A percentile compares a stretch with the other conserved stretches of the same genome.
Conservation (phyloP, 805 yeast species). For the Kazachstania viticola region DNA sequence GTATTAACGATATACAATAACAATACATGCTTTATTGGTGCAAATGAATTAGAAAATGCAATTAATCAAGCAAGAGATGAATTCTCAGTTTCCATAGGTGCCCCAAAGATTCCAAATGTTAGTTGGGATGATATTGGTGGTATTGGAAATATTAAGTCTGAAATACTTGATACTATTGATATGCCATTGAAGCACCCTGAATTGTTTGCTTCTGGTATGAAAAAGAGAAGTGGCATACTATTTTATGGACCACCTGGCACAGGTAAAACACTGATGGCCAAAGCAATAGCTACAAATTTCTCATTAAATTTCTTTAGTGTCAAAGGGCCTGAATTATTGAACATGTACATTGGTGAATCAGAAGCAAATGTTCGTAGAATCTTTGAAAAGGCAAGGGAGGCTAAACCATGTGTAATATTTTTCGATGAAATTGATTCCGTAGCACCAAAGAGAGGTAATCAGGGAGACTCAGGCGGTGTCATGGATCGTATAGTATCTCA, state of each 20-base stretch:
- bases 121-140: conserved; percentile 98
- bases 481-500: conserved; percentile 98
- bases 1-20: too few relatives aligned
- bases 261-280: conserved; percentile 90
- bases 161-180: conserved; percentile 89
- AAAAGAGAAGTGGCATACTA: conserved; percentile 86
- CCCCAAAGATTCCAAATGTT: conserved; percentile 90
- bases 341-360: conserved; percentile 97
- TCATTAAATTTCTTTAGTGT: conserved; percentile 91
- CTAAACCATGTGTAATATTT: conserved; percentile 93
- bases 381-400: conserved; percentile 89
- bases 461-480: conserved; percentile 98
- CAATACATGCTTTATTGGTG: conserved; percentile 24
- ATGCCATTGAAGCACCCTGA: conserved; percentile 93
- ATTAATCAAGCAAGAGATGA: conserved; percentile 75
- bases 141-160: conserved; percentile 77
- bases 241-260: conserved; percentile 99
- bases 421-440: conserved; percentile 97
- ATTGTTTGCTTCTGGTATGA: conserved; percentile 75
- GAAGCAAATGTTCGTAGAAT: conserved; percentile 95
- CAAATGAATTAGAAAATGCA: conserved; percentile 39
- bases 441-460: conserved; percentile 96
- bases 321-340: conserved; percentile 91
- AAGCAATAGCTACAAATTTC: conserved; percentile 93
- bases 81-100: conserved; percentile 90